Evolutionary conservation across 2,329 filamentous ascomycete genomes (phyloP), one percentile per base, ranked within the genome.

Genomic region (Alternaria atra): DNA sequence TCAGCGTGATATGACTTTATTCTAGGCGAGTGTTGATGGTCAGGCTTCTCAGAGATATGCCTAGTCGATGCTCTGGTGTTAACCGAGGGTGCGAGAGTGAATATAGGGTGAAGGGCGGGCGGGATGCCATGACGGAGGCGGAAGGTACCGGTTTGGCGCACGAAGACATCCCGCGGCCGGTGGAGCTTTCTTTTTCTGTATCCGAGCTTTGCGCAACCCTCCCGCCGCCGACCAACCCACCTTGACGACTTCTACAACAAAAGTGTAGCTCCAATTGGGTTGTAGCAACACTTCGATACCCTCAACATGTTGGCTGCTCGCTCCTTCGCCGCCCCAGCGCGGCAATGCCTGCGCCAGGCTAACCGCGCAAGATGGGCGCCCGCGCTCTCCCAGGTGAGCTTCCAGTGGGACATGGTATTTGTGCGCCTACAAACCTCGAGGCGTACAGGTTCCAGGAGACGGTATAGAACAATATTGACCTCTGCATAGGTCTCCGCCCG

Each of bases 251-350:
- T 68, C 74, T 75, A 69, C 72, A 71, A 68, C 71, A 64, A 60
- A 64, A 55, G 61, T 69, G 72, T 69, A 73, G 75, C 72, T 75
- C 55, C 73, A 76, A 77, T 77, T 75, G 69, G 62, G 69, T 66
- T 63, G 65, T 64, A 64, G 61, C 56, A 58, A 59, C 60, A 55
- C 44, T 60, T 39, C 52, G 61, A 69, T 53, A 69, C 72, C 62
- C 71, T 81, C 85, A 91, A 79, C 77, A 97, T 97, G 93, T 85
- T 97, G 83, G 89, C 91, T 82, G 84, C 91, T 80, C 90, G 93
- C 83, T 88, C 89, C 75, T 87, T 94, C 81, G 88, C 89, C 81
- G 87, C 87, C 76, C 90, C 92, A 77, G 87, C 89, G 81, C 88
- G 91, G 81, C 92, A 96, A 84, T 92, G 88, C 86, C 84, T 94